Base-by-base conservation (phyloP, 306 rosid species). In the Sicyos baderoa region DNA sequence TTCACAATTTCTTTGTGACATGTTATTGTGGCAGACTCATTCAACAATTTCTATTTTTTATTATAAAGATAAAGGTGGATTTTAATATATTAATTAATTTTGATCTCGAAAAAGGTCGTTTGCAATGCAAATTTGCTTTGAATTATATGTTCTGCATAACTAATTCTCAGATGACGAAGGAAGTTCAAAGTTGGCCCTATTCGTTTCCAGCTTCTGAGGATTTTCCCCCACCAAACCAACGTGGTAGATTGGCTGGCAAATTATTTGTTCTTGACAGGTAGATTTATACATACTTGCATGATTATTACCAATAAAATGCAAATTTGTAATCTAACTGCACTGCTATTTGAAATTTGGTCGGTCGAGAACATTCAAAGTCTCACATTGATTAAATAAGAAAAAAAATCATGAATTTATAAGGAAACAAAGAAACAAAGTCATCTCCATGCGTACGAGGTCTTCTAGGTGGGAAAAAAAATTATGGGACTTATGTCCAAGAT, bases 131-230 rank as follows among this genome's bases (percentile, higher is more conserved):
- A 6, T 17, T 18, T 42, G 17, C 35, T 63, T 18, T 18, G 12
- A 60, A 71, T 49, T 66, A 53, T 6, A 21, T 45, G 6, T 65
- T 21, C 29, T 22, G 40, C 21, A 35, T 37, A 14, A 29, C 53
- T 19, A 64, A n/a, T 42, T 59, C 74, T 8, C 84, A 93, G 97
- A 87, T 84, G 97, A 58, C 68, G 60, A 62, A 51, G 55, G 97
- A 93, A 82, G 94, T 88, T 58, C 75, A 85, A 75, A 84, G 87
- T n/a, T 93, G 98, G 98, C 97, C 98, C 1, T 89, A 89, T 44
- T 84, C 57, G 73, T 93, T 89, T 74, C 94, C 95, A 6, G 83
- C 87, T 37, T 89, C 97, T 21, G 77, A 75, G 25, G 94, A 88
- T 74, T 89, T 83, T 42, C 84, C 82, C 0, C 62, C 77, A 9